Conservation (phyloP, 73 alveolate genomes). For the Effrenium voratum region DNA sequence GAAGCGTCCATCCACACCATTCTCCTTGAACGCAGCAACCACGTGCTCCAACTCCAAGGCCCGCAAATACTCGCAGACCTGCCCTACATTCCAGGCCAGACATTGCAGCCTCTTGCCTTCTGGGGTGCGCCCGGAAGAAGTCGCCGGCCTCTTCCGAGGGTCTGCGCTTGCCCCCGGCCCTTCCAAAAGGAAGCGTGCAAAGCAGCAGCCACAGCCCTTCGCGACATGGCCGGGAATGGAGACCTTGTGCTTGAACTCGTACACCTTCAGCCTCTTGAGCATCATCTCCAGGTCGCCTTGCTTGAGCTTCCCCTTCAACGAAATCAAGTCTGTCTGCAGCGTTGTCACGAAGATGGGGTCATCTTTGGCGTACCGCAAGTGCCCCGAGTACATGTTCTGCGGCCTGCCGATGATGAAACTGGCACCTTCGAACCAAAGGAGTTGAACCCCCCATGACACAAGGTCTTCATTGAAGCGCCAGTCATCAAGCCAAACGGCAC, state of each 20-base stretch:
- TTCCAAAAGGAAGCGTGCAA: background rate
- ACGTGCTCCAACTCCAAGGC: conserved; percentile 2
- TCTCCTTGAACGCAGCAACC: background rate
- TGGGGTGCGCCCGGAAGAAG: conserved; percentile 14
- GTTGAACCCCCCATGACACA: background rate
- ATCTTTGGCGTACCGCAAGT: background rate
- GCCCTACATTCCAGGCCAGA: background rate
- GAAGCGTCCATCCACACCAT: background rate
- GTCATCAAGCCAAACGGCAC: background rate
- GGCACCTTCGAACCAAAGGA: conserved; percentile 13
- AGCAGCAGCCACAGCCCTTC: background rate
- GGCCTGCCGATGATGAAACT: background rate
- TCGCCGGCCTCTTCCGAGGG: background rate
- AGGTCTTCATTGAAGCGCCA: conserved; percentile 7
- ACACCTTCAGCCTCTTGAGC: background rate
- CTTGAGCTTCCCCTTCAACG: conserved; percentile 32
- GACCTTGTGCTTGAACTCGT: background rate
- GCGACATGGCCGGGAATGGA: background rate
- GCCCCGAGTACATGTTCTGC: background rate
- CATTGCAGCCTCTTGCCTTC: conserved; percentile 17
- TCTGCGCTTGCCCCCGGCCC: background rate
- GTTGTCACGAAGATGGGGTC: conserved; percentile 16
- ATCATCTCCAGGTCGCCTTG: conserved; percentile 47
- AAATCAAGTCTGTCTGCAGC: background rate
- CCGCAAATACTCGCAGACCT: background rate